Evolutionary conservation across 495 filamentous ascomycete genomes (phyloP).

Genomic region (Eremomyces bilateralis): DNA sequence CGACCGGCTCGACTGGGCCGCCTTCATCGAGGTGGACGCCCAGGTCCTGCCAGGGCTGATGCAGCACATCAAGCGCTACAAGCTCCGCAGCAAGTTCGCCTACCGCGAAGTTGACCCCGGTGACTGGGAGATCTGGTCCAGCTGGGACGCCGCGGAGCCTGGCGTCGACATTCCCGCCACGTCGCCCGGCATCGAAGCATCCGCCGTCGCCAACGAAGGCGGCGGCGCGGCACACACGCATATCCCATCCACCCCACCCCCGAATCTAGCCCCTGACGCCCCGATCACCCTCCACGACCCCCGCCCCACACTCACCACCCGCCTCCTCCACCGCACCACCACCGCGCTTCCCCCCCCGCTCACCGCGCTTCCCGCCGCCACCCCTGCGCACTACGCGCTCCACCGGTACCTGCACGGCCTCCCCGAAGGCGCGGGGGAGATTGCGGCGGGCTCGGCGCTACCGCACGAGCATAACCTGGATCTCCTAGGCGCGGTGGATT

Average conservation of each 20-base stretch:
- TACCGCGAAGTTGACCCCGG: constrained; percentile 38
- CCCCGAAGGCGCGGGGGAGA: constrained; percentile 63
- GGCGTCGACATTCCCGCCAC: background rate
- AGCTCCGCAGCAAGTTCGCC: constrained; percentile 55
- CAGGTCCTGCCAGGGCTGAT: constrained; percentile 34
- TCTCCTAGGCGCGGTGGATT: constrained; percentile 62
- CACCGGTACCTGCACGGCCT: constrained; percentile 59
- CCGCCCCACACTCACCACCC: constrained; percentile 21
- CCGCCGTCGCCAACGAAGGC: background rate
- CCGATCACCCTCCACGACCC: constrained; percentile 6
- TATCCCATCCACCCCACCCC: constrained; percentile 18
- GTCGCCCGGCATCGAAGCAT: background rate
- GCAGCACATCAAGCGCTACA: constrained; percentile 60
- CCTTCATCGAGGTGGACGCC: constrained; percentile 66
- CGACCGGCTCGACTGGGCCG: constrained; percentile 24
- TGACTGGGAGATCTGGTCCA: constrained; percentile 41
- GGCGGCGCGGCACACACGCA: background rate
- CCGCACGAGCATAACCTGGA: constrained; percentile 76
- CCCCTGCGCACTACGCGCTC: constrained; percentile 4
- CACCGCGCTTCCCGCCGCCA: constrained; percentile 3
- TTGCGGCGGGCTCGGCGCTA: constrained; percentile 42
- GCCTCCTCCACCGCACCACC: constrained; percentile 4
- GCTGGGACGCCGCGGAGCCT: constrained; percentile 32
- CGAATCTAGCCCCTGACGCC: background rate
- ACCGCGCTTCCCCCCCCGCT: background rate